Conservation (phyloP, 176 grass and related monocot genomes). For the Echinochloa phyllopogon region DNA sequence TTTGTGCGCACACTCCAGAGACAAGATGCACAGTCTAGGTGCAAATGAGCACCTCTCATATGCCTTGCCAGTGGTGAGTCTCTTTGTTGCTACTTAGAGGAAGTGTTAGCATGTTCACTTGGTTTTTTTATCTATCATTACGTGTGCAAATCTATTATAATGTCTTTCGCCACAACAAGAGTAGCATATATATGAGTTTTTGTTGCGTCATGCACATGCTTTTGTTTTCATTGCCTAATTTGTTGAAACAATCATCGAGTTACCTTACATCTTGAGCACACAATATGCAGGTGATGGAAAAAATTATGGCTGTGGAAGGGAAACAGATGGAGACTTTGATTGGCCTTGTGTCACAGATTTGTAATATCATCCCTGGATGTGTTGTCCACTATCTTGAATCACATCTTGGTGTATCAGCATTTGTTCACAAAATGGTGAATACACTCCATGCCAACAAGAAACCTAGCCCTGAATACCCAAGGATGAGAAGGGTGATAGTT, state of each 20-base stretch:
- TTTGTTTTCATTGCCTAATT: background rate
- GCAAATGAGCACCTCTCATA: background rate
- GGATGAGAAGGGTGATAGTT: background rate
- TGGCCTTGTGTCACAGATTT: background rate
- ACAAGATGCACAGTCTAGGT: background rate
- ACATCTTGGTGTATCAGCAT: background rate
- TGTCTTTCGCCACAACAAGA: no score
- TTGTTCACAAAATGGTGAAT: background rate
- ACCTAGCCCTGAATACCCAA: background rate
- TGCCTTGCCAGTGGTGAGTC: background rate
- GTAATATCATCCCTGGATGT: background rate
- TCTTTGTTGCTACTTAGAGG: background rate
- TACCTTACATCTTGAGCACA: background rate
- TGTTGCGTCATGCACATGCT: background rate
- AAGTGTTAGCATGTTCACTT: background rate
- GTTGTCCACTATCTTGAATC: background rate
- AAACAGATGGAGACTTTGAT: background rate
- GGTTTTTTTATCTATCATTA: background rate
- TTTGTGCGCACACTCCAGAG: background rate
- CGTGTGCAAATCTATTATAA: no score
- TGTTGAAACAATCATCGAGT: background rate
- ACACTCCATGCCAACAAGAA: background rate
- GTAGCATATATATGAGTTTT: no score
- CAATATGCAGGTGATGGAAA: background rate
- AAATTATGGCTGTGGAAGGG: background rate